phyloP scores from a whole-genome alignment of 108 stramenopile species.

The Nitzschia sp. region DNA sequence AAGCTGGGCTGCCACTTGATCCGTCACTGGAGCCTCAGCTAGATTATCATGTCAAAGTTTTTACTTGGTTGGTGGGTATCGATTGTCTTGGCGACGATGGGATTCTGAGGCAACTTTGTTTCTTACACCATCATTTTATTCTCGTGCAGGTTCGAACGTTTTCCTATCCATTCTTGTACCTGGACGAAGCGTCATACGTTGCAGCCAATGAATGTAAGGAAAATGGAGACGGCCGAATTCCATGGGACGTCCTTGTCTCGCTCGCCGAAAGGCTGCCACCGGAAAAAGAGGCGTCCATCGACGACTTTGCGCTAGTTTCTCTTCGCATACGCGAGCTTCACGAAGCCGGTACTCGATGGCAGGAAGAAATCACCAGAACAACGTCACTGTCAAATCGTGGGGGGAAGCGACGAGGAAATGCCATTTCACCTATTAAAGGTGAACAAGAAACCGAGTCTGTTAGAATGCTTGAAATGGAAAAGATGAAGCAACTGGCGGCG shows the following conservation, averaged over 20 bases:
- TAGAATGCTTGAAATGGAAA: conserved; percentile 20
- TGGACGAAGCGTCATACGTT: conserved; percentile 30
- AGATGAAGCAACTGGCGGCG: conserved; percentile 33
- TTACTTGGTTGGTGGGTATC: conserved; percentile 64
- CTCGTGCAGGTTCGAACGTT: conserved; percentile 37
- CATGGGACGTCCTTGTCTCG: conserved; percentile 45
- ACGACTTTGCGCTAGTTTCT: conserved; percentile 52
- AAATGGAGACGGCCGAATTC: conserved; percentile 25
- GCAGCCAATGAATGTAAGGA: neutral
- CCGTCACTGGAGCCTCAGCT: conserved; percentile 36
- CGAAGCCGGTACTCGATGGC: conserved; percentile 58
- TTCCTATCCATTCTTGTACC: conserved; percentile 33
- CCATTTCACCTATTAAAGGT: neutral
- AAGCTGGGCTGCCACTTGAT: conserved; percentile 32
- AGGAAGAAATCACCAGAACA: conserved; percentile 42
- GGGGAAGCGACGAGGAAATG: conserved; percentile 35
- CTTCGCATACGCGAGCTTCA: conserved; percentile 57
- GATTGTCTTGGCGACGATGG: neutral
- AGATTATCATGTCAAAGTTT: conserved; percentile 39
- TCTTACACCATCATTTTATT: conserved; percentile 17
- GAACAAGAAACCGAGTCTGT: conserved; percentile 11
- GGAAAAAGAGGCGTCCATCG: conserved; percentile 22
- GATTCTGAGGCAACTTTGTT: neutral
- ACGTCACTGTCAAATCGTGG: conserved; percentile 52
- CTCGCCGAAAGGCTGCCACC: conserved; percentile 43